phyloP scores from a whole-genome alignment of 2,329 filamentous ascomycete species.

The Sporothrix euskadiensis region DNA sequence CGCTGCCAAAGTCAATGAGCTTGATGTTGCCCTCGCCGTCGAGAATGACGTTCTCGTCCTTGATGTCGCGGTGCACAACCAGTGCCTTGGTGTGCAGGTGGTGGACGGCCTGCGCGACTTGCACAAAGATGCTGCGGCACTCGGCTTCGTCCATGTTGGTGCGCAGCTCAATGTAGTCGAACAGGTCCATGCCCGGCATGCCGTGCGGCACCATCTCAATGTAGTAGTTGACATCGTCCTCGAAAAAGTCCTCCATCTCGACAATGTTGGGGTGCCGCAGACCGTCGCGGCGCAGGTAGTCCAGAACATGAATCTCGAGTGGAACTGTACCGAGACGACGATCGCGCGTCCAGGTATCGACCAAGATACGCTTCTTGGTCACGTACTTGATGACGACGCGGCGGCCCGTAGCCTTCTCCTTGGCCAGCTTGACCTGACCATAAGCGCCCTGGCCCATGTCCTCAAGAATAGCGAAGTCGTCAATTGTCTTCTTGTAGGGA shows the following conservation, averaged over 20 bases:
- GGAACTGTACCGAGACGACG: slow-evolving; percentile 90
- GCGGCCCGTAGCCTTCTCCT: slow-evolving; percentile 75
- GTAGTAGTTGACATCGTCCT: slow-evolving; percentile 90
- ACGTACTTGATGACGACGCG: slow-evolving; percentile 98
- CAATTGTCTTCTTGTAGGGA: slow-evolving; percentile 74
- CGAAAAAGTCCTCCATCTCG: slow-evolving; percentile 72
- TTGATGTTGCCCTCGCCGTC: slow-evolving; percentile 96
- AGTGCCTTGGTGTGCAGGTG: slow-evolving; percentile 88
- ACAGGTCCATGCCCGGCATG: slow-evolving; percentile 94
- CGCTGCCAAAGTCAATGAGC: slow-evolving; percentile 96
- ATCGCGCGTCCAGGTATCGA: slow-evolving; percentile 98
- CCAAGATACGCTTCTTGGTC: slow-evolving; percentile 91
- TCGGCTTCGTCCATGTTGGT: slow-evolving; percentile 96
- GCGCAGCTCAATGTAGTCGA: slow-evolving; percentile 96
- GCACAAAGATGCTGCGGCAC: slow-evolving; percentile 90
- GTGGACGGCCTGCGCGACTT: slow-evolving; percentile 85
- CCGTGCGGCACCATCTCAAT: slow-evolving; percentile 98
- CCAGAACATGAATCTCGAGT: slow-evolving; percentile 92
- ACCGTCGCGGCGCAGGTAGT: slow-evolving; percentile 79
- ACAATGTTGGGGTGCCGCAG: slow-evolving; percentile 68
- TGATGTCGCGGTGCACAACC: slow-evolving; percentile 97
- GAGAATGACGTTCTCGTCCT: slow-evolving; percentile 95
- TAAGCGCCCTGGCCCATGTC: slow-evolving; percentile 99
- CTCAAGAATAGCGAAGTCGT: slow-evolving; percentile 88
- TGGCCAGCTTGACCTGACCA: slow-evolving; percentile 92